A percentile compares a stretch with the other conserved stretches of the same genome.
Evolutionary conservation across 768 basidiomycete species (phyloP).

Genomic region (Coprinellus micaceus): DNA sequence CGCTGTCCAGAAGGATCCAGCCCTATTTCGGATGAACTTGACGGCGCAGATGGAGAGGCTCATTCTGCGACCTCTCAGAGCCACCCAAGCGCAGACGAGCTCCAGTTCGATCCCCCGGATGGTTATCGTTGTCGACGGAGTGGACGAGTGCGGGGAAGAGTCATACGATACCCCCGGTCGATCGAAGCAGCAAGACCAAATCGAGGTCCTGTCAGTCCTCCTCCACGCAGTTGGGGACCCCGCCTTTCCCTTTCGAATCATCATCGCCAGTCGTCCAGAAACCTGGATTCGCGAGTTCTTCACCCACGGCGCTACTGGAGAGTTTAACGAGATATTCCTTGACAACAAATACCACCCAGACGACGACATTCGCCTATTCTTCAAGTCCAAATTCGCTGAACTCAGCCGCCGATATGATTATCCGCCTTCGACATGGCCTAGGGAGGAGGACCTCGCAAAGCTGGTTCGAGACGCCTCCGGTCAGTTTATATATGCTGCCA

Average conservation of each 20-base stretch:
- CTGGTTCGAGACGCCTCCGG: not conserved
- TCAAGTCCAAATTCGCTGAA: not conserved
- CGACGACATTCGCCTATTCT: not conserved
- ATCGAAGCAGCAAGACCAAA: not conserved
- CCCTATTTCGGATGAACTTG: not conserved
- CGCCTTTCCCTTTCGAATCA: not conserved
- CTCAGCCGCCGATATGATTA: not conserved
- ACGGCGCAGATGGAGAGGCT: not conserved
- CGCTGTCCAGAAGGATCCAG: not conserved
- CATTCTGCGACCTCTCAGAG: not conserved
- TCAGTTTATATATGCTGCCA: too few relatives aligned
- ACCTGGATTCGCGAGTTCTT: not conserved
- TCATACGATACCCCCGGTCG: too few relatives aligned
- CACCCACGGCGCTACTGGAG: not conserved
- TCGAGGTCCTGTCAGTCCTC: not conserved
- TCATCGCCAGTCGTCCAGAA: conserved; percentile 7
- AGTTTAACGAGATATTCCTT: not conserved
- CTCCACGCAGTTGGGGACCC: not conserved
- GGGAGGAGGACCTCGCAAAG: not conserved
- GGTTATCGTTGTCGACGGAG: conserved; percentile 6
- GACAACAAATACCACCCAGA: not conserved
- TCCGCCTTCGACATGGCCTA: not conserved
- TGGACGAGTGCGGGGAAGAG: conserved; percentile 3
- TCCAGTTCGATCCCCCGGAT: not conserved
- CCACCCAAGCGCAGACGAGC: too few relatives aligned